Base-by-base conservation (phyloP, 495 filamentous ascomycete species). In the Neurospora sp. region DNA sequence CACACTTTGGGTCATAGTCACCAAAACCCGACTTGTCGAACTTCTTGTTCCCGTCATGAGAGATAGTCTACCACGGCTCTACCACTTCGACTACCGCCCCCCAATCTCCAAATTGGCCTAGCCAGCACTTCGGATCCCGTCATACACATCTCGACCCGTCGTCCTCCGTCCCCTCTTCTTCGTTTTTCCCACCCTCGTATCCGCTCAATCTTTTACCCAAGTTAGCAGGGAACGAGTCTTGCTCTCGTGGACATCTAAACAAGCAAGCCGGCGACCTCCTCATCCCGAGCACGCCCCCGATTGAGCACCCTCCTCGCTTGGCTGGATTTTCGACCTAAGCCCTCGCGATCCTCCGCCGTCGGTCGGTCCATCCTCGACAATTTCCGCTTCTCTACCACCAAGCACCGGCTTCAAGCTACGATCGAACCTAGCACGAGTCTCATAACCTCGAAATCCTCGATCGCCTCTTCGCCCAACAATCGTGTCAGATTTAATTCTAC, bases 1-100 rank as follows among this genome's bases (percentile, higher is more conserved):
- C 54, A 66, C 54, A n/a, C 34, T n/a, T 69, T 71, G 74, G 73
- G 59, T 28, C 54, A 34, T 28, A 66, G 54, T 8, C 54, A 66
- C 28, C 28, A 66, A 66, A 66, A 66, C 28, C 54, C 54, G 15
- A 66, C 54, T 28, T 66, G 19, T 62, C 71, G 54, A 74, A 5
- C 54, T 69, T 38, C 5, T 36, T 34, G 21, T 43, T 54, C 39
- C 39, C 75, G 79, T 76, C 77, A 81, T 81, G 79, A 77, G 34
- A 74, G 48, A 28, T 54, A 72, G 40, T 73, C 72, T 36, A 36
- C 39, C 40, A 73, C 45, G 45, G 11, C 69, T 59, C 62, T 71
- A 38, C 73, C 42, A 73, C 38, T 39, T 74, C 75, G 74, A 73
- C 74, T 75, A 74, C 71, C 62, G 31, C 73, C 74, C 77, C 34